These are phyloP conservation scores for Zalerion maritima DNA, from an alignment of 495 filamentous ascomycete genomes.

Conservation along the genomic window DNA sequence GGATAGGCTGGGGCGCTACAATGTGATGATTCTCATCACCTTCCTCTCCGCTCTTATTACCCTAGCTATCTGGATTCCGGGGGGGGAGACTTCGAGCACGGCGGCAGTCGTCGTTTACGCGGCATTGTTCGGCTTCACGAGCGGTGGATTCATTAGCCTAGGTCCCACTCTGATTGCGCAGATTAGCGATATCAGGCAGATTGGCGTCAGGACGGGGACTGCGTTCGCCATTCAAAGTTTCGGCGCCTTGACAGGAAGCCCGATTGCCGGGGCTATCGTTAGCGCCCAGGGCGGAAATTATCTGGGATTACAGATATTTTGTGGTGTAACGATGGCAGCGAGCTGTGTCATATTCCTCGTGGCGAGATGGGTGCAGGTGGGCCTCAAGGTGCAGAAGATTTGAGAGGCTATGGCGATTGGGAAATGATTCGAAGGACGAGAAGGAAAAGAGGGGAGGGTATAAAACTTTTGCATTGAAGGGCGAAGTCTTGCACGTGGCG, in stretches of 20 bases:
- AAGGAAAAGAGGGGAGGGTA: too few species aligned
- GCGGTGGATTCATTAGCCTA: conserved; percentile 56
- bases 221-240: conserved; percentile 48
- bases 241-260: conserved; percentile 52
- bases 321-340: conserved; percentile 42
- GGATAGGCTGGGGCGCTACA: conserved; percentile 60
- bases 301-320: conserved; percentile 48
- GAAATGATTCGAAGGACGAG: too few species aligned
- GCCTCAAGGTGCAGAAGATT: conserved; percentile 24
- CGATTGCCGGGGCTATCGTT: conserved; percentile 60
- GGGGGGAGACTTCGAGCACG: conserved; percentile 34
- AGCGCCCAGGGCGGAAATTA: conserved; percentile 38
- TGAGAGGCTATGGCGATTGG: too few species aligned
- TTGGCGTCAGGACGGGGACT: conserved; percentile 58
- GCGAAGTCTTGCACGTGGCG: too few species aligned
- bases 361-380: conserved; percentile 24
- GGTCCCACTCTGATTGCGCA: conserved; percentile 45
- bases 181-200: conserved; percentile 56
- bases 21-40: conserved; percentile 51
- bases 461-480: too few species aligned
- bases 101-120: conserved; percentile 51
- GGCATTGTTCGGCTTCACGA: conserved; percentile 55
- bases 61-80: conserved; percentile 55
- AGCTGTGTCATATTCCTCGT: conserved; percentile 35
- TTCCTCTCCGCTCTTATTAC: conserved; percentile 46